Percentiles rank a stretch among this genome's conserved stretches.
These are phyloP conservation scores for Vickermania ingenoplastis DNA, from an alignment of 208 protist species.

Conservation along the genomic window DNA sequence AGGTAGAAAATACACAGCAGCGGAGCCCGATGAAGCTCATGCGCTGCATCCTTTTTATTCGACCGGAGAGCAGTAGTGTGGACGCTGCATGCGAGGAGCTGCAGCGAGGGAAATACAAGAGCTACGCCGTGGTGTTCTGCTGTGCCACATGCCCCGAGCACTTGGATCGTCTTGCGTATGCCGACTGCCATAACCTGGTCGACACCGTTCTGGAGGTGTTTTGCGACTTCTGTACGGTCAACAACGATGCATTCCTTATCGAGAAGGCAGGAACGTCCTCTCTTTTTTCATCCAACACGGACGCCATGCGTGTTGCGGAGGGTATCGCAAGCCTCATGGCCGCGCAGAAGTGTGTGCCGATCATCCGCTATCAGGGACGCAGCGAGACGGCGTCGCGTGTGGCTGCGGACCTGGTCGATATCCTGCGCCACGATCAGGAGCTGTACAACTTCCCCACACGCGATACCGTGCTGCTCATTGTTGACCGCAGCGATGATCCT, in stretches of 20 bases:
- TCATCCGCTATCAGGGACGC: conserved; percentile 57
- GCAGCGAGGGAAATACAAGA: conserved; percentile 68
- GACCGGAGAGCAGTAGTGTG: conserved; percentile 88
- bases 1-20: conserved; percentile 48
- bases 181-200: conserved; percentile 92
- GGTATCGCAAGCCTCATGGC: conserved; percentile 73
- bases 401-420: conserved; percentile 49
- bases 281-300: conserved; percentile 9
- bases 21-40: conserved; percentile 90
- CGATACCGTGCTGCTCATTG: conserved; percentile 59
- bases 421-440: conserved; percentile 65
- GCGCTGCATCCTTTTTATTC: conserved; percentile 86
- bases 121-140: conserved; percentile 86
- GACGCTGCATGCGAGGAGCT: conserved; percentile 83
- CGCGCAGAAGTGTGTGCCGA: conserved; percentile 52
- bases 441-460: conserved; percentile 82
- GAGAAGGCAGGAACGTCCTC: conserved; percentile 12
- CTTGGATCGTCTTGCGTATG: conserved; percentile 89
- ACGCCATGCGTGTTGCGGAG: conserved; percentile 41
- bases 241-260: conserved; percentile 70
- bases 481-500: conserved; percentile 88
- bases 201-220: conserved; percentile 92
- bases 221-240: conserved; percentile 92
- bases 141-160: conserved; percentile 62
- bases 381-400: conserved; percentile 62